Evolutionary conservation across 1,284 basidiomycete species (phyloP).

Genomic region (Anthracocystis setariae): DNA sequence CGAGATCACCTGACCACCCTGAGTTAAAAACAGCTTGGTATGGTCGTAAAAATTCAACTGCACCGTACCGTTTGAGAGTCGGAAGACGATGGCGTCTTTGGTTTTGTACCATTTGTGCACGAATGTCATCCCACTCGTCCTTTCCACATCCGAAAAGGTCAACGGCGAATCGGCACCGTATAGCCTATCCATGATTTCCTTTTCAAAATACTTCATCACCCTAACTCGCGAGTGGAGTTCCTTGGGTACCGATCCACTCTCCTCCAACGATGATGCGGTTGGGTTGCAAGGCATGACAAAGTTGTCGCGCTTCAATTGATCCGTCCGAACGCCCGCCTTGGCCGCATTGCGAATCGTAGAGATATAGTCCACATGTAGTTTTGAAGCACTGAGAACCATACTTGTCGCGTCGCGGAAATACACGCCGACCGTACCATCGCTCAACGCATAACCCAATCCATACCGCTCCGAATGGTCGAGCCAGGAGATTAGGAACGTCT

Average conservation of each 20-base stretch:
- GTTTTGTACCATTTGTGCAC: conserved; percentile 94
- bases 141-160: conserved; percentile 82
- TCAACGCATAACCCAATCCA: conserved; percentile 96
- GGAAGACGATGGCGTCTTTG: conserved; percentile 96
- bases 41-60: conserved; percentile 99
- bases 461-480: conserved; percentile 98
- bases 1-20: conserved; percentile 80
- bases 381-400: conserved; percentile 83
- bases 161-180: conserved; percentile 75
- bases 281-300: conserved; percentile 25
- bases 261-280: neutral
- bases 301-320: conserved; percentile 58
- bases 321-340: conserved; percentile 9
- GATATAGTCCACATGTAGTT: conserved; percentile 72
- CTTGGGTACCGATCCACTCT: conserved; percentile 23
- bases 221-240: conserved; percentile 56
- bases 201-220: conserved; percentile 63
- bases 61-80: conserved; percentile 89
- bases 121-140: conserved; percentile 87
- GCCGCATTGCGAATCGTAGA: conserved; percentile 36
- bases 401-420: conserved; percentile 95
- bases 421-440: conserved; percentile 91
- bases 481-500: conserved; percentile 94
- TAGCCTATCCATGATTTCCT: conserved; percentile 64
- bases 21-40: conserved; percentile 88